Base-by-base conservation (phyloP, 495 filamentous ascomycete species). In the Cenococcum geophilum region DNA sequence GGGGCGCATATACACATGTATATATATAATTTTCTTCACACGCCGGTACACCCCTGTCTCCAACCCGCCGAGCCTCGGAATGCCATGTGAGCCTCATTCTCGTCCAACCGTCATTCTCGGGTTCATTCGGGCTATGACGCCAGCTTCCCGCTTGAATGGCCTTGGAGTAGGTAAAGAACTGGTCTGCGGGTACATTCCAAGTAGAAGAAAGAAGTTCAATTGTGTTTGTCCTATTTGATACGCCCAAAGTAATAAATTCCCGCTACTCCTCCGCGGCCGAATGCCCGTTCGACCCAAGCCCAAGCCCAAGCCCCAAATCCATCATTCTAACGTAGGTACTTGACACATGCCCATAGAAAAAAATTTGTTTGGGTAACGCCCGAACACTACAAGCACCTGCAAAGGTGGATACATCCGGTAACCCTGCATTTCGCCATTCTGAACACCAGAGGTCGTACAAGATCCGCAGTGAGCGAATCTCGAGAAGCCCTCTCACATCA, bases 221-320 rank as follows among this genome's bases (percentile, higher is more conserved):
- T 22, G 9, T 49, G n/a, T 22, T 22, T 49, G 16, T 49, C 22
- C 45, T 49, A 49, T 16, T 18, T 18, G 8, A 32, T 32, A 52
- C 49, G 49, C 49, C 49, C 18, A 52, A 5, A 23, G 27, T 32
- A 32, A 32, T 6, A 32, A 32, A 32, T 32, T 32, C 11, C 3
- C 49, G 5, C 49, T 1, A 52, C 49, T 52, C 49, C 49, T 52
- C 49, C 49, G 49, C 49, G 49, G 49, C 49, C 49, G 49, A 32
- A 32, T 10, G 23, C 49, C 20, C 12, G 10, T 25, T 52, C 22
- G 14, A 20, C 49, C 25, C 49, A 52, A 25, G 49, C 49, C 49
- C 45, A 49, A 49, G 45, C 22, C 45, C 45, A 18, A 49, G 18
- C 45, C 45, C 18, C 18, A 49, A 22, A 49, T 32, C 27, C 27